A percentile compares a stretch with the other conserved stretches of the same genome.
These are phyloP conservation scores for Neocucurbitaria cava DNA, from an alignment of 2,329 filamentous ascomycete genomes.

Conservation along the genomic window DNA sequence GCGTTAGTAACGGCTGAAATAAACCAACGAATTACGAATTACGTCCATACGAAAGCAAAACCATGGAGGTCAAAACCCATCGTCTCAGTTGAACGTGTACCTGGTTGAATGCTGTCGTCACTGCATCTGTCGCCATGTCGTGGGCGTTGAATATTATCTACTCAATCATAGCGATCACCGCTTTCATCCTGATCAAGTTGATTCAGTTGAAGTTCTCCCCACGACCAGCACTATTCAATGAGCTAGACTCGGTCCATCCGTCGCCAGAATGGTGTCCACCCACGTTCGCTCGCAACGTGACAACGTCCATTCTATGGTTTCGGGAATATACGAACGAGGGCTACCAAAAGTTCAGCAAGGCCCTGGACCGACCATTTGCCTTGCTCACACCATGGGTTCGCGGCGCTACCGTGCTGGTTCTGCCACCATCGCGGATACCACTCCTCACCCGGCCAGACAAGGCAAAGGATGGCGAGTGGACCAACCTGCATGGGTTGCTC, in stretches of 20 bases:
- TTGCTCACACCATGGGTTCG: conserved; percentile 2
- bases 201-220: background rate
- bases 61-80: background rate
- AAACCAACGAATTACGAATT: background rate
- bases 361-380: conserved; percentile 3
- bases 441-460: conserved; percentile 6
- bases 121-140: background rate
- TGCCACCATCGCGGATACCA: conserved; percentile 5
- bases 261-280: background rate
- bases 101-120: background rate
- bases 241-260: background rate
- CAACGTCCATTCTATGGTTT: background rate
- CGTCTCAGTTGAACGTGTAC: background rate
- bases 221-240: background rate
- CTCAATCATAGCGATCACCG: background rate
- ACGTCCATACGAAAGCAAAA: background rate
- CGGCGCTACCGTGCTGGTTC: conserved; percentile 2
- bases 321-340: conserved; percentile 1
- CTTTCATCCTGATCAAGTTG: background rate
- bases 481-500: conserved; percentile 2
- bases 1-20: background rate
- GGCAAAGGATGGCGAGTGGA: conserved; percentile 1
- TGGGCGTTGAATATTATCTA: background rate
- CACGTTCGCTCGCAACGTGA: background rate
- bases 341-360: conserved; percentile 6